Conservation (phyloP, 305 asterid species). For the Fraxinus velutina region DNA sequence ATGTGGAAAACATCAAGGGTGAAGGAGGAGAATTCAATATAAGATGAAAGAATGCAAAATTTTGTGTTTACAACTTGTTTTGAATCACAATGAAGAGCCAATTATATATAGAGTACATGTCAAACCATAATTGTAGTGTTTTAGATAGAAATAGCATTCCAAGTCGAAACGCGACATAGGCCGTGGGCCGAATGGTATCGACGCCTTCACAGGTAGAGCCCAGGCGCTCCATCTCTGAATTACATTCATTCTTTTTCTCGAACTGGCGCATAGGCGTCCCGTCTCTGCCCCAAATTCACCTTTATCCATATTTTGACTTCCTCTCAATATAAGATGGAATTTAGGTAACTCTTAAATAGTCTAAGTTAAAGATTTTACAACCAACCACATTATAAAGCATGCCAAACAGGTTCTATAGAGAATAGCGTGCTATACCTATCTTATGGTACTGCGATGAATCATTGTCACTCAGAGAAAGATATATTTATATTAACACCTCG, state of each 20-base stretch:
- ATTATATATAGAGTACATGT: background rate
- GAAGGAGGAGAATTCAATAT: background rate
- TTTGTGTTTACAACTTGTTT: background rate
- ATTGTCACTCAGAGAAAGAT: background rate
- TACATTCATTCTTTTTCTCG: background rate
- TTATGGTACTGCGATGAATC: background rate
- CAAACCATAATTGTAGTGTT: background rate
- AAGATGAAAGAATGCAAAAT: background rate
- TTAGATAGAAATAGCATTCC: background rate
- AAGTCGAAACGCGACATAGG: background rate
- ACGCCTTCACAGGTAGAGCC: background rate
- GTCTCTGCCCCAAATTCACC: background rate
- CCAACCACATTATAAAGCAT: background rate
- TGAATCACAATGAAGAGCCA: background rate
- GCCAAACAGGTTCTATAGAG: background rate
- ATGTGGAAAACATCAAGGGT: background rate
- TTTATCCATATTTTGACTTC: background rate
- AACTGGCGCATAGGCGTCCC: background rate
- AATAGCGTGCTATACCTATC: background rate
- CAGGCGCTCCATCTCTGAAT: background rate
- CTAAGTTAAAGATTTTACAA: background rate
- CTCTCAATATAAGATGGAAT: background rate
- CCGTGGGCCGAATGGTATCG: background rate
- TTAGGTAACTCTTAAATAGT: background rate
- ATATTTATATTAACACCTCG: background rate